A percentile compares a stretch with the other conserved stretches of the same genome.
Conservation (phyloP, 225 moss, liverwort and hornwort genomes). For the Lunularia cruciata region DNA sequence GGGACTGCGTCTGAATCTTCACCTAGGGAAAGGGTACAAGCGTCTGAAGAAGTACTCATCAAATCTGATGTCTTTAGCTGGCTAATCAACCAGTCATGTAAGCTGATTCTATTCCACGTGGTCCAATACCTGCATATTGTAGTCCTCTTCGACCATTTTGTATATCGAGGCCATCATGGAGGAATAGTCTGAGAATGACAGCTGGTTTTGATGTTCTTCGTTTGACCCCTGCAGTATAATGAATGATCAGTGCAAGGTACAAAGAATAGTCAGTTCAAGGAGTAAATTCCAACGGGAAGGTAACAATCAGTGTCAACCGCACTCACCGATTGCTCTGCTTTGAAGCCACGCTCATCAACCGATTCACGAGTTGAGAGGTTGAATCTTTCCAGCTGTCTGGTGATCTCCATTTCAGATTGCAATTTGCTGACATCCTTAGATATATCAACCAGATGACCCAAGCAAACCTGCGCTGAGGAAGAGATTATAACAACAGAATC, state of each 20-base stretch:
- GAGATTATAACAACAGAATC: background rate
- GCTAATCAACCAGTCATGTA: too few species aligned
- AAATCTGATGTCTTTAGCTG: too few species aligned
- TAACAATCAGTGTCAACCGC: background rate
- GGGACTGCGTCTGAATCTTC: too few species aligned
- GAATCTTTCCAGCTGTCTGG: constrained; percentile 12
- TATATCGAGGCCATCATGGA: constrained; percentile 17
- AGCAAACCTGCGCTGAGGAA: constrained; percentile 14
- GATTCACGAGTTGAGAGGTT: background rate
- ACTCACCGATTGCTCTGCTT: constrained; percentile 12
- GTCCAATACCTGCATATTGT: constrained; percentile 19
- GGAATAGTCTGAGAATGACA: constrained; percentile 3
- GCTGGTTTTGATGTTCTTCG: background rate
- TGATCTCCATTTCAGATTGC: constrained; percentile 13
- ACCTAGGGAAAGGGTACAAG: too few species aligned
- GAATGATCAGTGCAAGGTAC: too few species aligned
- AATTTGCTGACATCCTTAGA: constrained; percentile 18
- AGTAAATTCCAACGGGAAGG: too few species aligned
- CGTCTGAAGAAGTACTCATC: too few species aligned
- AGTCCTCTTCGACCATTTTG: constrained; percentile 18
- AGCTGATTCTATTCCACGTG: too few species aligned
- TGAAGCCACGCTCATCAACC: background rate
- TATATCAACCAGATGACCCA: constrained; percentile 9
- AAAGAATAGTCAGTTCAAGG: too few species aligned
- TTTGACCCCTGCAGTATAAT: constrained; percentile 6